Base-by-base conservation (phyloP, 2,329 filamentous ascomycete species). In the Exophiala sp. region DNA sequence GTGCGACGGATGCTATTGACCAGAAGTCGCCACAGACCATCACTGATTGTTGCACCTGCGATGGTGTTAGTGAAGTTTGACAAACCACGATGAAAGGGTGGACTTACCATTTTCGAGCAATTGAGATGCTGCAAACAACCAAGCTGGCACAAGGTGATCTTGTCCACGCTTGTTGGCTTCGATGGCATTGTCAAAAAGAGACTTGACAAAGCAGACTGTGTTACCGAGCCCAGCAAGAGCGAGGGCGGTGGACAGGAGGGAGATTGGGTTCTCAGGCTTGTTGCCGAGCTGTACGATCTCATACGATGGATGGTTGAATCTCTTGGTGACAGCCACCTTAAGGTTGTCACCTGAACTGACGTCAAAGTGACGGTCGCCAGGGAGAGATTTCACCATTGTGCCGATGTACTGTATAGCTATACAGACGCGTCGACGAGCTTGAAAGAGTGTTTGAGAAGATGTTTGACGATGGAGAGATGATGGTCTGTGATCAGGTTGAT, bases 1-100 rank as follows among this genome's bases (percentile, higher is more conserved):
- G 74, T 75, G 66, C 81, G 79, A 57, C 81, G 68, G 0, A 78
- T 75, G 68, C 75, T 72, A 72, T 33, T 38, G 29, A 60, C 45
- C 5, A 42, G 14, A 9, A 50, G 34, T 20, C 48, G 38, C 57
- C 57, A 60, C 7, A 54, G 5, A 10, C 36, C 32, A 29, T 60
- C 57, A 12, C 34, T 34, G 24, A 60, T 47, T 5, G n/a, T 21
- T n/a, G 50, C 53, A n/a, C 36, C 57, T 60, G 16, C 20, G 24
- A 12, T 11, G 45, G 11, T 14, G 21, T 54, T n/a, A 47, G 41
- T 21, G 34, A 18, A 36, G 39, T 8, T 5, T 32, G 6, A 11
- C 24, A 8, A 42, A n/a, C 14, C 14, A 42, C n/a, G 35, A 39
- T 20, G 32, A 39, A 32, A 50, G 9, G 36, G 11, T 24, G 14